These are phyloP conservation scores for Pichia nakasei DNA, from an alignment of 805 yeast species.

Conservation along the genomic window DNA sequence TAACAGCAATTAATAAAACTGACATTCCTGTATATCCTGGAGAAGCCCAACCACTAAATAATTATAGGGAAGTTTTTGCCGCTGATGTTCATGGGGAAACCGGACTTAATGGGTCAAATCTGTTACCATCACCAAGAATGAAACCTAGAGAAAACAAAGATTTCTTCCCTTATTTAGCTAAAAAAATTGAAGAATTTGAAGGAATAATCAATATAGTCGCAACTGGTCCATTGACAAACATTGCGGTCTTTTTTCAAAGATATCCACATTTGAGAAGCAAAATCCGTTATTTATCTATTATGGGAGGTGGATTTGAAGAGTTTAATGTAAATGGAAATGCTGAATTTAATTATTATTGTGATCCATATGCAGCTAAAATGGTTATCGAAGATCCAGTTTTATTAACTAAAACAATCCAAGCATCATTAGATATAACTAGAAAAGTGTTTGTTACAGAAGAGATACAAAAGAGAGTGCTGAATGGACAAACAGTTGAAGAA, in stretches of 20 bases:
- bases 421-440: constrained; percentile 66
- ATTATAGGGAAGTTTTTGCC: constrained; percentile 40
- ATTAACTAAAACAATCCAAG: constrained; percentile 41
- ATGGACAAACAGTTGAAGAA: constrained; percentile 21
- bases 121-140: constrained; percentile 43
- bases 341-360: constrained; percentile 70
- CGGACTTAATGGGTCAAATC: constrained; percentile 69
- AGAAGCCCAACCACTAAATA: constrained; percentile 45
- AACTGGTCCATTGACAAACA: constrained; percentile 71
- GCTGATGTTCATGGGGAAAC: constrained; percentile 62
- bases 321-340: constrained; percentile 33
- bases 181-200: constrained; percentile 24
- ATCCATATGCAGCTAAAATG: constrained; percentile 63
- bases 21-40: constrained; percentile 64
- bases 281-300: constrained; percentile 49
- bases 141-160: constrained; percentile 12
- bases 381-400: constrained; percentile 42
- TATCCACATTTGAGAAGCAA: constrained; percentile 46
- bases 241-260: constrained; percentile 44
- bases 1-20: constrained; percentile 48
- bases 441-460: constrained; percentile 44
- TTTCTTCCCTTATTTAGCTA: constrained; percentile 19
- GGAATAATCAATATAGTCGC: constrained; percentile 55
- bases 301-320: constrained; percentile 59
- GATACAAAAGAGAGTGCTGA: constrained; percentile 32